Base-by-base conservation (phyloP, 441 rosid genomes). In the Euphorbia celastroides region DNA sequence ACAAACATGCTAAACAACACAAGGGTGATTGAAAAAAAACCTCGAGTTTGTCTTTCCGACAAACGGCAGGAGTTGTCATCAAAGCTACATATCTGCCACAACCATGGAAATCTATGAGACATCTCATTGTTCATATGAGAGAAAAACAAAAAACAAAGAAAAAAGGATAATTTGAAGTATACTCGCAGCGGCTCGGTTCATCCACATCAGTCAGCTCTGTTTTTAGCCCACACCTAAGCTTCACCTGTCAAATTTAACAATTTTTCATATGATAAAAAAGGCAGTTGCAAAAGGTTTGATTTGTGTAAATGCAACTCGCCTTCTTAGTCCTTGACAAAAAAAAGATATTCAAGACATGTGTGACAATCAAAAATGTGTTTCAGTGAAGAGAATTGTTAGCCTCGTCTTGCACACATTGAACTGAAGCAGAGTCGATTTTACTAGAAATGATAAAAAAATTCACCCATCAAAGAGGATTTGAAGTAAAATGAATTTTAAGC, bases 181-280 rank as follows among this genome's bases (percentile, higher is more conserved):
- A 90, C 99, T 95, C 96, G 96, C 99, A 95, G 44, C 97, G 97
- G 73, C 98, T 95, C 69, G 98, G 99, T 77, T 94, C 98, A 57
- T 90, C 99, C 7, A 94, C 88, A 72, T 88, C 98, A 42, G 85
- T 55, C 48, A 94, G 74, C 86, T 92, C 98, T 52, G 82, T 87
- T 32, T 82, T 84, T 78, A 88, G 73, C 19, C 98, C 97, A 58
- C 98, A 94, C 68, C 94, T 83, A 60, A 94, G 87, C 78, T 70
- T 88, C 19, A 92, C 88, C 99, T 94, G 76, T 54, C 27, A 55
- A 11, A 34, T 34, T 4, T 34, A 9, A 34, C 38, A 34, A 34
- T 3, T 4, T 4, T 34, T 34, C 9, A 34, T 34, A 34, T 3
- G 38, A 34, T 9, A 34, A 34, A 34, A 34, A 34, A n/a, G n/a